These are phyloP conservation scores for Thraustotheca clavata DNA, from an alignment of 352 stramenopile species.

Conservation along the genomic window DNA sequence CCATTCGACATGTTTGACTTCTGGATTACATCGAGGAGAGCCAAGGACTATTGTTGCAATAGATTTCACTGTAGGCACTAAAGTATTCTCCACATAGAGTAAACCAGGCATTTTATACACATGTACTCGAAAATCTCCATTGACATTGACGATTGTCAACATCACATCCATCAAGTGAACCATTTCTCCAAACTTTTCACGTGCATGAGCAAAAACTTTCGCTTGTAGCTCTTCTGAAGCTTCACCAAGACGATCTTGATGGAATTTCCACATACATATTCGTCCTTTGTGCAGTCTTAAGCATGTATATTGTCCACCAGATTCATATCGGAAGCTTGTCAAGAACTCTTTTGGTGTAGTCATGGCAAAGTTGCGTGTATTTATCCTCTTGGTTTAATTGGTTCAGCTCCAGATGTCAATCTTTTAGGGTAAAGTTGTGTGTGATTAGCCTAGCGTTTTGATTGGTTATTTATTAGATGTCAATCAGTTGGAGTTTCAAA, in stretches of 20 bases:
- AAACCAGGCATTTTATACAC: slow-evolving; percentile 45
- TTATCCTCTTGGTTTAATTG: no score
- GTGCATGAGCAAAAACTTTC: background rate
- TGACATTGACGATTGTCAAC: slow-evolving; percentile 45
- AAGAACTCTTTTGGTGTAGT: slow-evolving; percentile 15
- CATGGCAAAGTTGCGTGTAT: background rate
- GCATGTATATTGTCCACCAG: slow-evolving; percentile 14
- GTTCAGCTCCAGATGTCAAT: no score
- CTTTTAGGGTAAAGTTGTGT: no score
- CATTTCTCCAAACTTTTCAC: background rate
- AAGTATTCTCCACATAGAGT: background rate
- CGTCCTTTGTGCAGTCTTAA: background rate
- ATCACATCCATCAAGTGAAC: slow-evolving; percentile 33
- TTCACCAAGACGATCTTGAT: background rate
- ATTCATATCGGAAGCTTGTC: background rate
- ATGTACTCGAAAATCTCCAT: slow-evolving; percentile 39
- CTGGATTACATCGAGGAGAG: slow-evolving; percentile 30
- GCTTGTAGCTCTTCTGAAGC: background rate
- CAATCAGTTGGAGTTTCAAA: no score
- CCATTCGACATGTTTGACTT: slow-evolving; percentile 67
- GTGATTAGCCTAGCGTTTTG: no score
- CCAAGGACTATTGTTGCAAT: slow-evolving; percentile 50
- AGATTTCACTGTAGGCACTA: background rate
- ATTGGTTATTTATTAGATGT: no score
- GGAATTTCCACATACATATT: slow-evolving; percentile 12